Evolutionary conservation across 2,329 filamentous ascomycete species (phyloP).

Genomic region (Alternaria sp.): DNA sequence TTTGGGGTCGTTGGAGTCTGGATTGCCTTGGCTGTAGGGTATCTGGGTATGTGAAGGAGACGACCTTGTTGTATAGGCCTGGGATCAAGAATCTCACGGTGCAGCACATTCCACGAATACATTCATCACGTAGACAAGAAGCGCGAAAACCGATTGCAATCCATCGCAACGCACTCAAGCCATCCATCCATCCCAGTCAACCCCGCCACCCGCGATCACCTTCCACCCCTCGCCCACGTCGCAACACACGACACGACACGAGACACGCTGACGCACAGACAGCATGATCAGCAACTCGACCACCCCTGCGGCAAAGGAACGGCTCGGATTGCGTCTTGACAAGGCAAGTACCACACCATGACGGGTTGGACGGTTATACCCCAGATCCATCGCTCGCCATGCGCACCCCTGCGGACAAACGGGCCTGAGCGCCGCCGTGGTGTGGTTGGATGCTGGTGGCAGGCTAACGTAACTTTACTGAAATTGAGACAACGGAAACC

Average conservation of each 20-base stretch:
- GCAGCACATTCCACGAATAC: not conserved
- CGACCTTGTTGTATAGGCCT: not conserved
- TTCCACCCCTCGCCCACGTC: not conserved
- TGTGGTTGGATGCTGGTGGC: not conserved
- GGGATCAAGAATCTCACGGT: not conserved
- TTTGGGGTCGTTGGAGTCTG: not conserved
- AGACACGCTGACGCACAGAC: constrained; percentile 4
- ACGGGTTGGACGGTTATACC: not conserved
- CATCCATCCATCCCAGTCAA: not conserved
- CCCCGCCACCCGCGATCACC: not conserved
- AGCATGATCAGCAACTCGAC: not conserved
- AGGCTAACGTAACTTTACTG: not conserved
- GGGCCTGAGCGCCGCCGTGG: constrained; percentile 11
- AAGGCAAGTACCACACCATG: not conserved
- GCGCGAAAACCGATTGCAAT: not conserved
- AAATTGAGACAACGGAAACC: not conserved
- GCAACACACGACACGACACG: not conserved
- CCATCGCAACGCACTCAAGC: not conserved
- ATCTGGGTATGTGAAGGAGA: not conserved
- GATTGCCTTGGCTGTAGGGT: not conserved
- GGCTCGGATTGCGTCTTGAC: not conserved
- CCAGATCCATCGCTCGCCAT: constrained; percentile 1
- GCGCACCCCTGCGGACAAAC: constrained; percentile 9
- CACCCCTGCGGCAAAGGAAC: constrained; percentile 2
- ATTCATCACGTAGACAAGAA: not conserved